phyloP scores from a whole-genome alignment of 331 rosid species.

The Malus hybrid region DNA sequence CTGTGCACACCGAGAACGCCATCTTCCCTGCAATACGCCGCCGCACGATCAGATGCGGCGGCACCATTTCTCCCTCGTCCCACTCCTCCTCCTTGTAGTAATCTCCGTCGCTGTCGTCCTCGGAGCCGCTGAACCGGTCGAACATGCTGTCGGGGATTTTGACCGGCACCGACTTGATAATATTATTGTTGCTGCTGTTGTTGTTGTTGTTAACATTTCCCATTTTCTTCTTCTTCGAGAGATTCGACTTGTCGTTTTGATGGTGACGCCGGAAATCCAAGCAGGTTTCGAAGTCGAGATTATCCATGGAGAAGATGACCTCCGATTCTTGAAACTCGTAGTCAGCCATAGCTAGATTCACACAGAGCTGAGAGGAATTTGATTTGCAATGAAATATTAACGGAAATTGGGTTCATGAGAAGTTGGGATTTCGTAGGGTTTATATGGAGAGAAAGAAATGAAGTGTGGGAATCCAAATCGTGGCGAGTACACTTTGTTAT shows the following conservation, averaged over 20 bases:
- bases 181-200: background rate
- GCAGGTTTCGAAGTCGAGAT: background rate
- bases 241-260: background rate
- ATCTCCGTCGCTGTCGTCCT: conserved; percentile 14
- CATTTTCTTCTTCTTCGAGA: background rate
- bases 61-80: conserved; percentile 47
- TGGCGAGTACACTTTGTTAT: conserved; percentile 31
- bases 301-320: conserved; percentile 44
- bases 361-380: background rate
- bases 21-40: conserved; percentile 57
- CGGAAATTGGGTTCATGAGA: background rate
- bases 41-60: conserved; percentile 63
- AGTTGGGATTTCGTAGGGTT: conserved; percentile 7
- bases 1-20: conserved; percentile 65
- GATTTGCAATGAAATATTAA: background rate
- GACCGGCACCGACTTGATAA: conserved; percentile 39
- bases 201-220: background rate
- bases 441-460: conserved; percentile 6
- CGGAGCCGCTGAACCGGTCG: background rate
- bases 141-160: conserved; percentile 35
- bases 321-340: conserved; percentile 72
- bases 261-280: conserved; percentile 3
- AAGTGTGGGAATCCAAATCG: conserved; percentile 15
- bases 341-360: conserved; percentile 29
- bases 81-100: conserved; percentile 18